A percentile compares a stretch with the other conserved stretches of the same genome.
phyloP scores from a whole-genome alignment of 768 basidiomycete genomes.

The Rhizopogon sp. region DNA sequence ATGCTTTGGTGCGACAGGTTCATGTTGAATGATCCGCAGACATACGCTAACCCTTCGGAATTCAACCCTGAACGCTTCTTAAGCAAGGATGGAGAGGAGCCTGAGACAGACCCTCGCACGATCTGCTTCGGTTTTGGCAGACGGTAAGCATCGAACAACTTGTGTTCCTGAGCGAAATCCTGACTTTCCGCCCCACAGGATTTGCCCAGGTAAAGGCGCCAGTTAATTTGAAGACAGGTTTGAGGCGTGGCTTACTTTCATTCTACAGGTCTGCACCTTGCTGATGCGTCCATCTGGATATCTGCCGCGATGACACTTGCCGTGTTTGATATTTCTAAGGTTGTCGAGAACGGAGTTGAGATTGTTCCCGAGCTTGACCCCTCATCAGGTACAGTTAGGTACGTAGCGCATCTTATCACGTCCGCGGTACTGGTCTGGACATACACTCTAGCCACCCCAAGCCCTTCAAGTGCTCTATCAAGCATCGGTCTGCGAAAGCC shows the following conservation, averaged over 20 bases:
- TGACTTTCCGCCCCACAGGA: constrained; percentile 4
- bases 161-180: background rate
- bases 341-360: constrained; percentile 30
- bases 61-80: constrained; percentile 56
- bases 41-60: constrained; percentile 41
- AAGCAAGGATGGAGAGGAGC: constrained; percentile 14
- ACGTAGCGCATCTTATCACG: background rate
- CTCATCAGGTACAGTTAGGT: constrained; percentile 55
- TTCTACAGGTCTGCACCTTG: constrained; percentile 3
- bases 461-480: constrained; percentile 31
- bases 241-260: background rate
- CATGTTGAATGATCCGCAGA: constrained; percentile 14
- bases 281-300: constrained; percentile 38
- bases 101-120: constrained; percentile 48
- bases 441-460: constrained; percentile 24
- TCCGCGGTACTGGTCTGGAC: background rate
- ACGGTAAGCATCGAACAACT: constrained; percentile 18
- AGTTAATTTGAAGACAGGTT: background rate
- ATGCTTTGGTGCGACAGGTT: constrained; percentile 2
- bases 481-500: constrained; percentile 27
- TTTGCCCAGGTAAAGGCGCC: constrained; percentile 1
- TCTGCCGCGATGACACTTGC: constrained; percentile 35
- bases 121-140: constrained; percentile 63
- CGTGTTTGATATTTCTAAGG: constrained; percentile 29
- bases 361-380: constrained; percentile 45